Percentiles rank a stretch among this genome's conserved stretches.
phyloP scores from a whole-genome alignment of 2,329 filamentous ascomycete species.

The Ampelomyces quisqualis region DNA sequence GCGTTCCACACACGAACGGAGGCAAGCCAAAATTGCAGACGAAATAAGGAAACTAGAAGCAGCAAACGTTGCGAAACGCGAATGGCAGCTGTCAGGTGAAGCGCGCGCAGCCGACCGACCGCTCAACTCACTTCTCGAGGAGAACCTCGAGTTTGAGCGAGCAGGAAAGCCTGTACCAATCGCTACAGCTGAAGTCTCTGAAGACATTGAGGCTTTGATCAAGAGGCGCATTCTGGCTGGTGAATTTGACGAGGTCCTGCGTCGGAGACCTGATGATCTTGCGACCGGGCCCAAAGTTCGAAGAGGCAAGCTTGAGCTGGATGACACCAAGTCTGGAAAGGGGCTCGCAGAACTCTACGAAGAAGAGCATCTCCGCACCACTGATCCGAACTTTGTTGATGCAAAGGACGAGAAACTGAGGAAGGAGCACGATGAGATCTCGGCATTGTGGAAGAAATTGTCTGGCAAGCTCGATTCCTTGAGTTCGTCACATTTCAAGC shows the following conservation, averaged over 20 bases:
- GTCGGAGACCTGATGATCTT: slow-evolving; percentile 74
- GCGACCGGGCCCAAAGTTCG: slow-evolving; percentile 61
- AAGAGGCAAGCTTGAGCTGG: slow-evolving; percentile 75
- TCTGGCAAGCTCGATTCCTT: slow-evolving; percentile 81
- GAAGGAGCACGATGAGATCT: slow-evolving; percentile 81
- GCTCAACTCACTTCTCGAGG: slow-evolving; percentile 86
- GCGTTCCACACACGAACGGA: slow-evolving; percentile 80
- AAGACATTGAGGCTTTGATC: slow-evolving; percentile 89
- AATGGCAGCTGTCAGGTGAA: slow-evolving; percentile 90
- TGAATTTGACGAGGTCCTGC: slow-evolving; percentile 89
- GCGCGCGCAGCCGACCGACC: slow-evolving; percentile 79
- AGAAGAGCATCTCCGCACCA: slow-evolving; percentile 78
- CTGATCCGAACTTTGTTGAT: slow-evolving; percentile 79
- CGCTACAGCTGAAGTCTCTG: slow-evolving; percentile 86
- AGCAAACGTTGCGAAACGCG: slow-evolving; percentile 81
- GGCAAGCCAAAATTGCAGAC: slow-evolving; percentile 80
- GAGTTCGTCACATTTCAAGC: slow-evolving; percentile 93
- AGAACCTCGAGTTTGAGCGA: slow-evolving; percentile 94
- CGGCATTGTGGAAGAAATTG: slow-evolving; percentile 78
- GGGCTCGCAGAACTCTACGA: slow-evolving; percentile 92
- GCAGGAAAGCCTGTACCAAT: slow-evolving; percentile 92
- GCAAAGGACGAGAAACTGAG: slow-evolving; percentile 78
- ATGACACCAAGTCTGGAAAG: slow-evolving; percentile 84
- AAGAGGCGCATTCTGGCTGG: slow-evolving; percentile 87
- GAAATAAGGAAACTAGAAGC: slow-evolving; percentile 91